phyloP scores from a whole-genome alignment of 495 filamentous ascomycete genomes.

The Trichocladium antarcticum region DNA sequence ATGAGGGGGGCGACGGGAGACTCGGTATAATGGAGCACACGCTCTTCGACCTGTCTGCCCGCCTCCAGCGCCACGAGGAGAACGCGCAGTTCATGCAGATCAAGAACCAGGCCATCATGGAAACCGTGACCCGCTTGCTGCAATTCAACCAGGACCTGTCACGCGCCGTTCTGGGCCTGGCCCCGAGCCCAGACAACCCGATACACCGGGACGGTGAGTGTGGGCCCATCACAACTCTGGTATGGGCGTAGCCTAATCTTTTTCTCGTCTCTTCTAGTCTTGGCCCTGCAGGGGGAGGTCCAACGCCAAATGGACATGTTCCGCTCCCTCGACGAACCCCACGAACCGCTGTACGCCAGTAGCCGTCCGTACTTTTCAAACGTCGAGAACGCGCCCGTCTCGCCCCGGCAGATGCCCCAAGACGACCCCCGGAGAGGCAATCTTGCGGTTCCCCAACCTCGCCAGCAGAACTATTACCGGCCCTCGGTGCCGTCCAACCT shows the following conservation, averaged over 20 bases:
- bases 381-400: constrained; percentile 71
- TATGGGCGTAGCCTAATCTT: constrained; percentile 26
- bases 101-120: constrained; percentile 71
- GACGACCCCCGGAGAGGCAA: constrained; percentile 70
- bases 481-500: constrained; percentile 72
- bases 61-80: constrained; percentile 75
- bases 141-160: constrained; percentile 64
- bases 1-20: constrained; percentile 65
- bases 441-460: constrained; percentile 38
- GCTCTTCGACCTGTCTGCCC: constrained; percentile 65
- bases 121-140: constrained; percentile 62
- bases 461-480: constrained; percentile 46
- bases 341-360: constrained; percentile 62
- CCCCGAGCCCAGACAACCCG: constrained; percentile 54
- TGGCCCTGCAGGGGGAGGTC: constrained; percentile 71
- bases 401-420: constrained; percentile 81
- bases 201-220: constrained; percentile 54
- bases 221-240: constrained; percentile 2
- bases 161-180: constrained; percentile 54
- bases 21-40: constrained; percentile 68
- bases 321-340: constrained; percentile 54
- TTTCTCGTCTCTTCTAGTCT: constrained; percentile 42
- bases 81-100: constrained; percentile 62
- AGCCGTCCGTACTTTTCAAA: constrained; percentile 68
- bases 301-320: constrained; percentile 72